These are phyloP conservation scores for Phialophora tarda DNA, from an alignment of 2,329 filamentous ascomycete species.

Conservation along the genomic window DNA sequence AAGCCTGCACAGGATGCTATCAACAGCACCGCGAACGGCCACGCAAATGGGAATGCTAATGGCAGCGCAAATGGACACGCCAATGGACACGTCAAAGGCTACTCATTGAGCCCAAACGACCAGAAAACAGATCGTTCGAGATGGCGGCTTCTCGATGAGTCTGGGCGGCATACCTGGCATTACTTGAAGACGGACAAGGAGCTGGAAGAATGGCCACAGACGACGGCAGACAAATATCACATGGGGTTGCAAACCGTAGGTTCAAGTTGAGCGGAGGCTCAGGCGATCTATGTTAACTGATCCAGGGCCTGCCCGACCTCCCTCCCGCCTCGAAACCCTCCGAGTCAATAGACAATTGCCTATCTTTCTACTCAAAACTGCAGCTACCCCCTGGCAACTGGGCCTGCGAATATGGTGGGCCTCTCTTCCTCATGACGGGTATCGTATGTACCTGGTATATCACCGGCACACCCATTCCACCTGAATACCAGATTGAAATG, in stretches of 20 bases:
- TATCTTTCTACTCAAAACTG: constrained; percentile 86
- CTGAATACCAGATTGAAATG: constrained; percentile 82
- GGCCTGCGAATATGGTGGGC: constrained; percentile 97
- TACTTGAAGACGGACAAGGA: constrained; percentile 78
- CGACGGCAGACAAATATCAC: constrained; percentile 85
- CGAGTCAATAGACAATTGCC: constrained; percentile 78
- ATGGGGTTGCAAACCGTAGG: constrained; percentile 77
- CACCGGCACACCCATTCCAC: constrained; percentile 83
- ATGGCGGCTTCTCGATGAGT: constrained; percentile 84
- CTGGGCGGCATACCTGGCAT: constrained; percentile 90
- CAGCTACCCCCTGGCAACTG: constrained; percentile 90
- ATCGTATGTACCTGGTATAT: constrained; percentile 85
- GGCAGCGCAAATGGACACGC: constrained; percentile 16
- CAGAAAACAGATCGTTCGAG: constrained; percentile 74
- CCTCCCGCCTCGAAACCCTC: constrained; percentile 73
- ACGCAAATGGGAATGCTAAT: constrained; percentile 15
- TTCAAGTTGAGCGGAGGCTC: neutral
- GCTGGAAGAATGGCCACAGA: constrained; percentile 80
- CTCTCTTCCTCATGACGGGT: constrained; percentile 92
- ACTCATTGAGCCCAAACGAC: neutral
- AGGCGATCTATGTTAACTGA: constrained; percentile 17
- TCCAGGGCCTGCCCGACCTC: constrained; percentile 74
- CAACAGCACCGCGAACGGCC: constrained; percentile 11
- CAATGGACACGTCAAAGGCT: constrained; percentile 25
- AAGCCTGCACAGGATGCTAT: constrained; percentile 23